Base-by-base conservation (phyloP, 257 asterid genomes). In the Solanum dulcamara region DNA sequence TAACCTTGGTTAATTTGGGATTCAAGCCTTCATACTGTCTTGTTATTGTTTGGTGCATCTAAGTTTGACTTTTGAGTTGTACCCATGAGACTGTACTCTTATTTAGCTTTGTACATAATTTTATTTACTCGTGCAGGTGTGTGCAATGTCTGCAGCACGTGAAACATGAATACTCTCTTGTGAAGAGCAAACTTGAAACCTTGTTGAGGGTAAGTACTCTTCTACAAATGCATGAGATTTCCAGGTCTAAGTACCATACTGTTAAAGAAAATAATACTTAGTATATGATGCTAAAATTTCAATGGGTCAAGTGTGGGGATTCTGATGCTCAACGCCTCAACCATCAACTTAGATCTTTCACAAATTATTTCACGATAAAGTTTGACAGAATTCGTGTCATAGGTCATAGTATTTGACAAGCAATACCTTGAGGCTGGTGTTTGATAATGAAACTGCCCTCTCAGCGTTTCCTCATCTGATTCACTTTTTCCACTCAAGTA, bases 111-210 rank as follows among this genome's bases (percentile, higher is more conserved):
- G 82, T 75, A 40, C 22, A 66, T 30, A 60, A 26, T 53, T 53
- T 42, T 40, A 5, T 53, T 68, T n/a, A 9, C 59, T 32, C 0
- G 38, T 59, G 86, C 85, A 89, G 92, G 87, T 88, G 92, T 85
- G 14, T 88, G 87, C 87, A 83, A 55, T 86, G 89, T 38, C 87
- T 89, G 46, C 90, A 88, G 55, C 85, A 84, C 7, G 83, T 89
- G 84, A 85, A 86, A 81, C 71, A 71, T 60, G 90, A 89, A 53
- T 88, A 86, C 60, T 82, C 12, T 85, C 86, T 89, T 83, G 87
- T 88, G 84, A 88, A 89, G 86, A 89, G 37, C 87, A 85, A 88
- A 88, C 88, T 89, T 8, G 88, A 89, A 66, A 82, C 85, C 32
- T 85, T 88, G 74, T 60, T 88, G 35, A 72, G 84, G 72, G 90